Conservation (phyloP, 2,329 filamentous ascomycete species). For the Reticulascus tulasneorum region DNA sequence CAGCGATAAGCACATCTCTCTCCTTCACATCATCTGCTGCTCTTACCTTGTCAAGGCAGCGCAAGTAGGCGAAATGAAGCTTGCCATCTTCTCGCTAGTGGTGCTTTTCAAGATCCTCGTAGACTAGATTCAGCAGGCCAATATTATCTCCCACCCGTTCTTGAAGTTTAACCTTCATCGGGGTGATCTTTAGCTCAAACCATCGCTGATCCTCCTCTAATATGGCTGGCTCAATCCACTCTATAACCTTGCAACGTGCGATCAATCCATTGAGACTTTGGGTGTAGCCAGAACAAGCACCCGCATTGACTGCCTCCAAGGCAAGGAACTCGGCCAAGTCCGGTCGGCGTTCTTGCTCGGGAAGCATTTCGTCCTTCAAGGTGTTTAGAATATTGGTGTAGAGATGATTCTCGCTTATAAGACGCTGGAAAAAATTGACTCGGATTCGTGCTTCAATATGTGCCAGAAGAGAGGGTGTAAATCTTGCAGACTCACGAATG, state of each 20-base stretch:
- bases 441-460: conserved; percentile 8
- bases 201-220: conserved; percentile 11
- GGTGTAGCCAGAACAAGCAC: conserved; percentile 13
- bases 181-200: conserved; percentile 5
- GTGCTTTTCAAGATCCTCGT: conserved; percentile 10
- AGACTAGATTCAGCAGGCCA: conserved; percentile 13
- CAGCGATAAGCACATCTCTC: conserved; percentile 10
- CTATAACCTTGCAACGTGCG: conserved; percentile 5
- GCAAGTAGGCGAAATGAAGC: conserved; percentile 3
- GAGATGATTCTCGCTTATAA: conserved; percentile 13
- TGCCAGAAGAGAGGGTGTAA: conserved; percentile 7
- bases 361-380: conserved; percentile 11
- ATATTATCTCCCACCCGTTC: conserved; percentile 5
- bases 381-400: conserved; percentile 11
- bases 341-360: conserved; percentile 9
- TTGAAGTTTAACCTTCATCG: conserved; percentile 2
- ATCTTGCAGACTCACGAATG: conserved; percentile 6
- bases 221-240: conserved; percentile 9
- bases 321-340: conserved; percentile 13
- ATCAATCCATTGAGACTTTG: conserved; percentile 8
- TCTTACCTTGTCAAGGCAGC: conserved; percentile 4
- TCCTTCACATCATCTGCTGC: conserved; percentile 1
- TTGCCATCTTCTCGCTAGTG: conserved; percentile 7
- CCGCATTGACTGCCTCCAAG: conserved; percentile 11
- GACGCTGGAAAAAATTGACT: conserved; percentile 10